Conservation (phyloP, 345 rosid species). For the Salix exigua region DNA sequence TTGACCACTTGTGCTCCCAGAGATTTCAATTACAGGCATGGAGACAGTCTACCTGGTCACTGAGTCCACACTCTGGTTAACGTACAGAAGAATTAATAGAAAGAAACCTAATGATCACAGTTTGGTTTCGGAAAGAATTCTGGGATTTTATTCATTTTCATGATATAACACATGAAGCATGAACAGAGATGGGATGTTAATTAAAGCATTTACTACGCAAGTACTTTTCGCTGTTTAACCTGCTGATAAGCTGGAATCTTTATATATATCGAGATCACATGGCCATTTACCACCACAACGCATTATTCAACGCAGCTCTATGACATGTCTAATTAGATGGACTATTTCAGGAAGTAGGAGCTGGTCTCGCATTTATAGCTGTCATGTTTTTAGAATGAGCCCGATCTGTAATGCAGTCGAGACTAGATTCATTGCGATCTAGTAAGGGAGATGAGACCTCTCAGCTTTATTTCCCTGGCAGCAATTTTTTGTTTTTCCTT, state of each 20-base stretch:
- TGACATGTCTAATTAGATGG: not conserved
- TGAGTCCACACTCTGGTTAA: not conserved
- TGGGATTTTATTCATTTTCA: not conserved
- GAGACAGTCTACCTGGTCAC: not conserved
- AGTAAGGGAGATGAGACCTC: not conserved
- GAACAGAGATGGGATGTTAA: constrained; percentile 27
- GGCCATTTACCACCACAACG: constrained; percentile 15
- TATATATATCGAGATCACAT: constrained; percentile 25
- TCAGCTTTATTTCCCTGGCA: not conserved
- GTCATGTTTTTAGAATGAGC: no score
- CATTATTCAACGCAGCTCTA: constrained; percentile 16
- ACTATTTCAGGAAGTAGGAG: not conserved
- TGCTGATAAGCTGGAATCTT: constrained; percentile 31
- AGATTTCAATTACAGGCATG: not conserved
- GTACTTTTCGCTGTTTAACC: constrained; percentile 7
- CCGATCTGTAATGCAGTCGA: no score
- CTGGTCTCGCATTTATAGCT: not conserved
- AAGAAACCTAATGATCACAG: not conserved
- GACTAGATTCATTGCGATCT: not conserved
- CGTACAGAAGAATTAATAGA: not conserved
- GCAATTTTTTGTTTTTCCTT: not conserved
- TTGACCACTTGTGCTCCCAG: not conserved
- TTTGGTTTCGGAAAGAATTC: not conserved
- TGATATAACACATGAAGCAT: not conserved
- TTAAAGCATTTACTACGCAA: constrained; percentile 5